Evolutionary conservation across 2,329 filamentous ascomycete species (phyloP), one percentile per base, ranked within the genome.

Genomic region (Botrytis deweyae): DNA sequence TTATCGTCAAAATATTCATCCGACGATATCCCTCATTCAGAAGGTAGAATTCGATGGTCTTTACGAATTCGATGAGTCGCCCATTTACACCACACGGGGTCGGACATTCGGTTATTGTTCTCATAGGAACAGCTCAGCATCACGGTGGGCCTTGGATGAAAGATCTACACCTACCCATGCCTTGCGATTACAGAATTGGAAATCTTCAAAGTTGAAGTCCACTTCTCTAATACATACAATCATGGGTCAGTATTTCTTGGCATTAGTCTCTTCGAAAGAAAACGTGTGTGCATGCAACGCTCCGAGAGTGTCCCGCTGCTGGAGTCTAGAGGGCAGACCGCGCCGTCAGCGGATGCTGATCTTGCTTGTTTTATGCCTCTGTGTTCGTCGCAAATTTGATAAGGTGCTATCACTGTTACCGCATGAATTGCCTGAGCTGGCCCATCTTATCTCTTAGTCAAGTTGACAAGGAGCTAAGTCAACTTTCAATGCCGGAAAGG

Each of bases 91-190:
- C 10, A 33, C 44, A 42, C 16, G 9, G 9, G 42, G 42, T 46
- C 40, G 40, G 40, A 36, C 7, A 29, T 25, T 67, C 65, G 65
- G 65, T 22, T 8, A 44, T 64, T 64, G 40, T 44, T 40, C 33
- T 52, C 46, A 55, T 67, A 25, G 33, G 25, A 38, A 40, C 36
- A 67, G 65, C 46, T 67, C 65, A 55, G 36, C 46, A 55, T 20
- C 22, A 20, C 20, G 20, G 46, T 67, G 65, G 46, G 33, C 52
- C 65, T 38, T 40, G 46, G 8, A 55, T 67, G 8, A n/a, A 36
- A 40, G 65, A 67, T 67, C 65, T 40, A 67, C 36, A 29, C 22
- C 9, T 10, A 67, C 36, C 65, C 65, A 67, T 67, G 65, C 65
- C 36, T 67, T n/a, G 29, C 22, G 46, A 55, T 55, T n/a, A 18